Conservation (phyloP, 495 filamentous ascomycete genomes). For the Glarea lozoyensis region DNA sequence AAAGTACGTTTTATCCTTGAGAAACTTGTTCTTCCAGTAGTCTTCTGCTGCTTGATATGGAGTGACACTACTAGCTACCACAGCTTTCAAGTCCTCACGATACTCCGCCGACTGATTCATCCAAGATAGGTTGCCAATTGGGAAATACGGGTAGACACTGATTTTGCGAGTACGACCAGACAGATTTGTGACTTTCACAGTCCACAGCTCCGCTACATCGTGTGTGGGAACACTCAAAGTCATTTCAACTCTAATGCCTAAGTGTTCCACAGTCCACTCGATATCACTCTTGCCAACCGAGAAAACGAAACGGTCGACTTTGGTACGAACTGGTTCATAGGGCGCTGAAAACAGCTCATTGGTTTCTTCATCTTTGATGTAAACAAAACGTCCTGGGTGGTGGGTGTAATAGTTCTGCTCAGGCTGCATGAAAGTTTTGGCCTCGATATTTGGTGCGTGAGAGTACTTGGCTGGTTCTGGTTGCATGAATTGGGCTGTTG, state of each 20-base stretch:
- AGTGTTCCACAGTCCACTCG: constrained; percentile 39
- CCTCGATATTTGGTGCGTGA: constrained; percentile 45
- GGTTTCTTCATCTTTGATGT: constrained; percentile 47
- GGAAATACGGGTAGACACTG: constrained; percentile 47
- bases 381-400: constrained; percentile 50
- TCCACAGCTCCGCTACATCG: constrained; percentile 48
- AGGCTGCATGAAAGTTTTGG: constrained; percentile 51
- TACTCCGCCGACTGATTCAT: constrained; percentile 50
- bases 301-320: constrained; percentile 39
- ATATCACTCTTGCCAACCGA: constrained; percentile 47
- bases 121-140: constrained; percentile 51
- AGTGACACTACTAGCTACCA: constrained; percentile 41
- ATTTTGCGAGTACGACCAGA: constrained; percentile 33
- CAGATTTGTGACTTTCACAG: constrained; percentile 42
- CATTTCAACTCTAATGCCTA: constrained; percentile 44
- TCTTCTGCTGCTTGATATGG: constrained; percentile 48
- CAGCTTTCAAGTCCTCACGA: constrained; percentile 33
- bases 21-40: constrained; percentile 46
- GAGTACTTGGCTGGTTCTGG: constrained; percentile 49
- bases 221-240: constrained; percentile 39
- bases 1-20: constrained; percentile 51
- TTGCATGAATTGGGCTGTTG: constrained; percentile 51
- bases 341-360: constrained; percentile 44
- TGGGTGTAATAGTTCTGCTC: constrained; percentile 51
- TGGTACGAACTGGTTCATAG: constrained; percentile 43